Percentiles rank a stretch among this genome's conserved stretches.
phyloP scores from a whole-genome alignment of 106 monocot genomes.

The Iris macrosiphon region DNA sequence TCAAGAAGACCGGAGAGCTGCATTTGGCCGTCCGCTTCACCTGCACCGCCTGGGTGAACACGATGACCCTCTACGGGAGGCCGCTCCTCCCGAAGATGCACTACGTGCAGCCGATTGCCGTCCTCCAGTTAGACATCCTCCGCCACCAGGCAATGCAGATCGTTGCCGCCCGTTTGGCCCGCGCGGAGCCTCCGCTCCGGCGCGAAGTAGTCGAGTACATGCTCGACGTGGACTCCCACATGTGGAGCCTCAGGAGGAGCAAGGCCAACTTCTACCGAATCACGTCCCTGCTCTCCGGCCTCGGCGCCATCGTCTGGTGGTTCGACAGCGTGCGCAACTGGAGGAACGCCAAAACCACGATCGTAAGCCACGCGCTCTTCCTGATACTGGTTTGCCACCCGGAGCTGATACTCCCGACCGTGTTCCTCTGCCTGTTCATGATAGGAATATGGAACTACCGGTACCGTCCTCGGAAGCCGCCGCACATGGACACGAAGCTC shows the following conservation, averaged over 20 bases:
- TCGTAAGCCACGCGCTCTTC: constrained; percentile 41
- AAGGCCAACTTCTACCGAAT: constrained; percentile 56
- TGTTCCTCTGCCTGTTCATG: constrained; percentile 52
- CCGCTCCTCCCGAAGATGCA: constrained; percentile 57
- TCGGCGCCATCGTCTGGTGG: constrained; percentile 21
- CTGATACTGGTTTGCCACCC: constrained; percentile 50
- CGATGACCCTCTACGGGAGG: constrained; percentile 35
- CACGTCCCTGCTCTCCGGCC: constrained; percentile 29
- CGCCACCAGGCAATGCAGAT: constrained; percentile 56
- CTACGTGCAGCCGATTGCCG: constrained; percentile 46
- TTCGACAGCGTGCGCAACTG: constrained; percentile 38
- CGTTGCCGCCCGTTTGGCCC: constrained; percentile 31
- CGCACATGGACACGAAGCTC: constrained; percentile 55
- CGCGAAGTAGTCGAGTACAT: constrained; percentile 53
- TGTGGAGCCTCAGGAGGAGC: constrained; percentile 50
- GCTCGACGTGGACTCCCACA: constrained; percentile 48
- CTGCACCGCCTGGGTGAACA: constrained; percentile 54
- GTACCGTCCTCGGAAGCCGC: constrained; percentile 32
- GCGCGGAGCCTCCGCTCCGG: constrained; percentile 45
- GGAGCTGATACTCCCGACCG: constrained; percentile 44
- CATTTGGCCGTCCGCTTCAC: constrained; percentile 48
- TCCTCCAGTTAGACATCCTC: constrained; percentile 29
- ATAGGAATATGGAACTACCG: constrained; percentile 56
- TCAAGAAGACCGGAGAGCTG: constrained; percentile 57
- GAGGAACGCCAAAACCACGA: constrained; percentile 43